phyloP scores from a whole-genome alignment of 805 yeast species.

The Maudiozyma bulderi region DNA sequence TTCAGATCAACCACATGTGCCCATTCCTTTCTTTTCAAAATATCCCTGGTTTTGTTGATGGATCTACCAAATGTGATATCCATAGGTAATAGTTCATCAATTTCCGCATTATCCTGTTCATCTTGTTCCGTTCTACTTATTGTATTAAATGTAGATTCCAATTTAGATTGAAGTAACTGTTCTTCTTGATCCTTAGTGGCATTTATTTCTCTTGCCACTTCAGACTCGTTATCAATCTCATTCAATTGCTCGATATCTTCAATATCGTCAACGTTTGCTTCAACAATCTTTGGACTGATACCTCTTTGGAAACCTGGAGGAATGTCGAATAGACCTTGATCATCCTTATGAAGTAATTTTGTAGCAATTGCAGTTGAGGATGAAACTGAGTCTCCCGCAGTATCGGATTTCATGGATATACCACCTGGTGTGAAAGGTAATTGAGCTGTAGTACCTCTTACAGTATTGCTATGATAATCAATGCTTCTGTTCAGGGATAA shows the following conservation, averaged over 20 bases:
- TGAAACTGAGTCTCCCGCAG: conserved; percentile 8
- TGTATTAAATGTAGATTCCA: background rate
- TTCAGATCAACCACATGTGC: conserved; percentile 90
- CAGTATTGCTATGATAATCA: conserved; percentile 48
- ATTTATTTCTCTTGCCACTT: conserved; percentile 31
- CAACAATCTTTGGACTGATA: conserved; percentile 28
- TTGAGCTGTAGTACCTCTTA: conserved; percentile 61
- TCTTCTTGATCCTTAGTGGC: conserved; percentile 12
- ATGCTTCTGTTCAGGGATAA: conserved; percentile 62
- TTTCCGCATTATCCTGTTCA: conserved; percentile 17
- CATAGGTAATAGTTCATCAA: conserved; percentile 42
- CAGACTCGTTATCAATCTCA: conserved; percentile 28
- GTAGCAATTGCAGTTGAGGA: conserved; percentile 19
- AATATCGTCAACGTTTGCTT: conserved; percentile 6
- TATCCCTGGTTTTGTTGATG: conserved; percentile 13
- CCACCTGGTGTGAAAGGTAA: conserved; percentile 96
- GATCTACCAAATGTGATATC: conserved; percentile 40
- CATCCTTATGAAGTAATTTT: conserved; percentile 50
- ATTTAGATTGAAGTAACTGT: conserved; percentile 4
- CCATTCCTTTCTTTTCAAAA: conserved; percentile 54
- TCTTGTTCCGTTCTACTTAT: conserved; percentile 8
- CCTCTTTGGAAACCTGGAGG: conserved; percentile 83
- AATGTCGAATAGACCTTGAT: conserved; percentile 65
- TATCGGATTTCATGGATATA: conserved; percentile 27
- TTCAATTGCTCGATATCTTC: conserved; percentile 20